phyloP scores from a whole-genome alignment of 2,329 filamentous ascomycete genomes.

The Colletotrichum camelliae region DNA sequence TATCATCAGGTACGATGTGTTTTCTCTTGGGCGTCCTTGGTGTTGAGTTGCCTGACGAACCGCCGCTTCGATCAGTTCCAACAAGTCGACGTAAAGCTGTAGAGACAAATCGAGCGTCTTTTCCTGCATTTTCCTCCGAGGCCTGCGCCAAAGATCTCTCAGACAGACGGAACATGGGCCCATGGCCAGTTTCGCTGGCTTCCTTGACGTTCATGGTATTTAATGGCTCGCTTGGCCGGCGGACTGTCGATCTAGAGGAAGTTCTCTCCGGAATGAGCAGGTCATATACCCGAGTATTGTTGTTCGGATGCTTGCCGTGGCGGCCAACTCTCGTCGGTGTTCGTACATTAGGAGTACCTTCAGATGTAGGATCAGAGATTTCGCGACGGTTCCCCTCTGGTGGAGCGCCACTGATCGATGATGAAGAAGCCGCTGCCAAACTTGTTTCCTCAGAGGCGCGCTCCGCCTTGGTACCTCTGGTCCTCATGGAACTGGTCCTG shows the following conservation, averaged over 20 bases:
- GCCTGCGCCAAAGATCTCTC: background rate
- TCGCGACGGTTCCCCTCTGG: background rate
- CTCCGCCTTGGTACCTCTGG: background rate
- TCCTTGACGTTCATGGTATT: background rate
- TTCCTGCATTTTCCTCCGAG: background rate
- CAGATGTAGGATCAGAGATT: background rate
- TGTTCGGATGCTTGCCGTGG: background rate
- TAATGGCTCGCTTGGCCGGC: background rate
- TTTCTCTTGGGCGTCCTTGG: background rate
- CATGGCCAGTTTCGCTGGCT: background rate
- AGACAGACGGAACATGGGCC: background rate
- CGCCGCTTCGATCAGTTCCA: background rate
- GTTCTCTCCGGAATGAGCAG: constrained; percentile 31
- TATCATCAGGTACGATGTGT: background rate
- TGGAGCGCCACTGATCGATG: background rate
- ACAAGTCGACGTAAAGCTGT: constrained; percentile 3
- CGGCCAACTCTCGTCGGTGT: background rate
- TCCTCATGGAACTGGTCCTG: background rate
- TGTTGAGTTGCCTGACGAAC: background rate
- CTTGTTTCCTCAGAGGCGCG: background rate
- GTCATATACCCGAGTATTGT: constrained; percentile 23
- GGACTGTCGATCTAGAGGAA: constrained; percentile 27
- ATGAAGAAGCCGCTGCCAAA: background rate
- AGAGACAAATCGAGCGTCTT: background rate
- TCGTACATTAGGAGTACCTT: background rate